A percentile compares a stretch with the other conserved stretches of the same genome.
phyloP scores from a whole-genome alignment of 305 asterid species.

The Fraxinus latifolia region DNA sequence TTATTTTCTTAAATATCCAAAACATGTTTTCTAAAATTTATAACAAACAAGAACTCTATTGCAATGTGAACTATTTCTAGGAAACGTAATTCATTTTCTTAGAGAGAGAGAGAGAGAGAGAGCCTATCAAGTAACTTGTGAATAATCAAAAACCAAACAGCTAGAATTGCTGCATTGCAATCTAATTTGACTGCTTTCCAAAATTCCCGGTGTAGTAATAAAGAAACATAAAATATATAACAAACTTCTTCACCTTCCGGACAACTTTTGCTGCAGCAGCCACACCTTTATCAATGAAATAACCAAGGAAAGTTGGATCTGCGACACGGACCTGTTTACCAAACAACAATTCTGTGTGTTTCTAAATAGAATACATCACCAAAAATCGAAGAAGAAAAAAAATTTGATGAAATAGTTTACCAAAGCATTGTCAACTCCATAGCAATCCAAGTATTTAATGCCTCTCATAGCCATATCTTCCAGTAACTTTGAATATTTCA shows the following conservation, averaged over 20 bases:
- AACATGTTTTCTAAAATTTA: neutral
- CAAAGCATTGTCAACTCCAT: constrained; percentile 96
- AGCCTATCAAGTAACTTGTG: neutral
- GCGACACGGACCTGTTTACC: constrained; percentile 82
- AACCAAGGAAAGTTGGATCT: constrained; percentile 94
- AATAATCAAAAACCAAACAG: neutral
- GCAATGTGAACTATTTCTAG: neutral
- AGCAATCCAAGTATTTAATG: constrained; percentile 84
- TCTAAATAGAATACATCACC: constrained; percentile 17
- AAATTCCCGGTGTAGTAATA: neutral
- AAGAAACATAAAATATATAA: neutral
- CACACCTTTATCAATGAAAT: constrained; percentile 80
- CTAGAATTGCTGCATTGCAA: neutral
- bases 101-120: neutral
- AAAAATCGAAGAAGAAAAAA: constrained; percentile 6
- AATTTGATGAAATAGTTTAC: constrained; percentile 39
- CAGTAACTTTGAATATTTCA: constrained; percentile 68
- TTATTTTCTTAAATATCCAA: neutral
- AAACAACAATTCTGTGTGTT: constrained; percentile 17
- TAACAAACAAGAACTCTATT: neutral
- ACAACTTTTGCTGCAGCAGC: constrained; percentile 96
- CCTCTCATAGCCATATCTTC: constrained; percentile 92
- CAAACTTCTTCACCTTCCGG: constrained; percentile 38
- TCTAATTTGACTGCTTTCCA: neutral
- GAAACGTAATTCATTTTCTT: neutral